phyloP scores from a whole-genome alignment of 768 basidiomycete species.

The Daedaleopsis sinensis region DNA sequence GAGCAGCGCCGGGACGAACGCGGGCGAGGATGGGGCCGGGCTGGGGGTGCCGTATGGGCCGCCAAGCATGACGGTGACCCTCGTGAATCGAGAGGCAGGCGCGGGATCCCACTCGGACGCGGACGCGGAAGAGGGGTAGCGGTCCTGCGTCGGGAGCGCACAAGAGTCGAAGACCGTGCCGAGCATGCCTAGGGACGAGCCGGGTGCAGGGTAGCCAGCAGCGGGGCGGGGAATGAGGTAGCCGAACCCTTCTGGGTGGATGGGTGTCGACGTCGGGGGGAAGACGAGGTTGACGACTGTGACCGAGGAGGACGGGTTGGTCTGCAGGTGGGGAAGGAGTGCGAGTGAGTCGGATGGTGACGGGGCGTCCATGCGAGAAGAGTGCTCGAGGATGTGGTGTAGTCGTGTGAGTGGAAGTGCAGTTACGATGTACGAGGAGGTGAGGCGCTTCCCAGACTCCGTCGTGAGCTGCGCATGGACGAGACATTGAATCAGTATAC shows the following conservation, averaged over 20 bases:
- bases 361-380: not conserved
- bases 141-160: slow-evolving; percentile 64
- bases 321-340: slow-evolving; percentile 61
- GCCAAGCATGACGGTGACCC: slow-evolving; percentile 90
- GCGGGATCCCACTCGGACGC: not conserved
- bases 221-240: slow-evolving; percentile 87
- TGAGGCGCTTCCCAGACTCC: slow-evolving; percentile 36
- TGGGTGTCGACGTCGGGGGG: slow-evolving; percentile 42
- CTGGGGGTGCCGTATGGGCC: slow-evolving; percentile 57
- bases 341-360: slow-evolving; percentile 3
- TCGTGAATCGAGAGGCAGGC: slow-evolving; percentile 47
- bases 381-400: not conserved
- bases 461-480: slow-evolving; percentile 34
- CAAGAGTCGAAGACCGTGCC: slow-evolving; percentile 93
- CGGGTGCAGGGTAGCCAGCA: slow-evolving; percentile 45
- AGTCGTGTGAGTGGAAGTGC: slow-evolving; percentile 69
- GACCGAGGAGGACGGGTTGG: slow-evolving; percentile 79
- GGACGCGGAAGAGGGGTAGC: not conserved
- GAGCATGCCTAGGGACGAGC: slow-evolving; percentile 51
- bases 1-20: slow-evolving; percentile 31
- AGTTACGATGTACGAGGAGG: slow-evolving; percentile 74
- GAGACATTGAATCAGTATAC: not conserved
- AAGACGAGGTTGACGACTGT: slow-evolving; percentile 92
- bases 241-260: slow-evolving; percentile 90
- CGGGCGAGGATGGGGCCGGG: slow-evolving; percentile 46